These are phyloP conservation scores for Hortaea sp. DNA, from an alignment of 2,329 filamentous ascomycete genomes.

Conservation along the genomic window DNA sequence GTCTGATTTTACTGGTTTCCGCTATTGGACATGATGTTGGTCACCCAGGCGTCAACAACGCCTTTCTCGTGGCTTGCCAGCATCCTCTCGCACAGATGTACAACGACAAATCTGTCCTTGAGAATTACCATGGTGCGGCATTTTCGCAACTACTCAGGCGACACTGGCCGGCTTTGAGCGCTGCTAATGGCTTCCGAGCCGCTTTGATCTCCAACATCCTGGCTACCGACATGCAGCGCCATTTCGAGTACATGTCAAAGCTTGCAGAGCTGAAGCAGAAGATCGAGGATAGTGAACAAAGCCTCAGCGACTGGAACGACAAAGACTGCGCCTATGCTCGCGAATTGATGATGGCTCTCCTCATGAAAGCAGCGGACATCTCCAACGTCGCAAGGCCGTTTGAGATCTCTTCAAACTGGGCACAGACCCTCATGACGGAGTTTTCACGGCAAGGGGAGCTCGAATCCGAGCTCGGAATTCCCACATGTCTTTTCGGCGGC, in stretches of 20 bases:
- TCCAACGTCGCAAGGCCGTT: slow-evolving; percentile 91
- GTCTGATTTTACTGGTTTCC: slow-evolving; percentile 77
- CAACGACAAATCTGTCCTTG: slow-evolving; percentile 91
- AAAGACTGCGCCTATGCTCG: slow-evolving; percentile 68
- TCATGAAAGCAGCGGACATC: slow-evolving; percentile 98
- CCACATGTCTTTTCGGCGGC: slow-evolving; percentile 71
- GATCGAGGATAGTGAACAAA: slow-evolving; percentile 54
- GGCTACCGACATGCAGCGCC: slow-evolving; percentile 92
- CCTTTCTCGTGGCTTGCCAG: slow-evolving; percentile 84
- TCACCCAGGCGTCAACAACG: slow-evolving; percentile 96
- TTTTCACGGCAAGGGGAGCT: slow-evolving; percentile 88
- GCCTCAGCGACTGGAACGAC: slow-evolving; percentile 63
- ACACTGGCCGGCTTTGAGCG: slow-evolving; percentile 79
- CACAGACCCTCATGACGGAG: slow-evolving; percentile 85
- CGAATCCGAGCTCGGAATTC: slow-evolving; percentile 79
- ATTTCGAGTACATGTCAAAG: slow-evolving; percentile 93
- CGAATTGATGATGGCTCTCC: slow-evolving; percentile 71
- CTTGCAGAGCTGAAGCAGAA: slow-evolving; percentile 72
- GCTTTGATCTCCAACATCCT: slow-evolving; percentile 97
- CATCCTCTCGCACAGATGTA: slow-evolving; percentile 89
- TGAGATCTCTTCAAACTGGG: slow-evolving; percentile 77
- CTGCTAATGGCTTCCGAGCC: slow-evolving; percentile 68
- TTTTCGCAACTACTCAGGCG: slow-evolving; percentile 91
- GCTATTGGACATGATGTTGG: slow-evolving; percentile 98
- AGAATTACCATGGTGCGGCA: slow-evolving; percentile 94